Conservation (phyloP, 1,139 yeast genomes). For the Casaregolazyma suthepensis region DNA sequence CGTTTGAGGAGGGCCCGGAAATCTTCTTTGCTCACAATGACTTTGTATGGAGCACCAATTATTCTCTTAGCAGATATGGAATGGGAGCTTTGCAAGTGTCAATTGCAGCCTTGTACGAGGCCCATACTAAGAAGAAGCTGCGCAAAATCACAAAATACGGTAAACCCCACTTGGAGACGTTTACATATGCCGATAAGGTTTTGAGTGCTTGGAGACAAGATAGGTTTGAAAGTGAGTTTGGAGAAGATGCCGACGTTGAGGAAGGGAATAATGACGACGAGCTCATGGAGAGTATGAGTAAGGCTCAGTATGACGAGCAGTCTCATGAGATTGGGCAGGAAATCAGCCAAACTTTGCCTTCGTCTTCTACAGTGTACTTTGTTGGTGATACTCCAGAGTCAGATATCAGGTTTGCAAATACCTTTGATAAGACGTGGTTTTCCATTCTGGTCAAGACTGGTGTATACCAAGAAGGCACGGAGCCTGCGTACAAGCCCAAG, state of each 20-base stretch:
- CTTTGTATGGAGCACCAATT: constrained; percentile 84
- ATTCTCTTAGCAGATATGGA: constrained; percentile 72
- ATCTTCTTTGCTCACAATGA: constrained; percentile 85
- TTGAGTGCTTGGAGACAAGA: constrained; percentile 72
- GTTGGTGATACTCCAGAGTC: constrained; percentile 94
- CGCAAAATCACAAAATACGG: constrained; percentile 68
- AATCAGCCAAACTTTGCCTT: constrained; percentile 47
- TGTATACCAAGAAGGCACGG: constrained; percentile 74
- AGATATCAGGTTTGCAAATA: constrained; percentile 80
- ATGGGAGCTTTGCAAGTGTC: constrained; percentile 89
- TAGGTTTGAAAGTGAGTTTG: constrained; percentile 44
- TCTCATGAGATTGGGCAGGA: constrained; percentile 17
- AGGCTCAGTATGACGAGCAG: constrained; percentile 15
- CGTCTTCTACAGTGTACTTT: constrained; percentile 79
- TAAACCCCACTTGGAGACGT: constrained; percentile 80
- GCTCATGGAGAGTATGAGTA: constrained; percentile 23
- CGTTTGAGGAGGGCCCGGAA: constrained; percentile 70
- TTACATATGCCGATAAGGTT: constrained; percentile 71
- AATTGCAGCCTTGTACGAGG: constrained; percentile 72
- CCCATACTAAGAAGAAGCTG: constrained; percentile 72
- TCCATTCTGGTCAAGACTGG: constrained; percentile 84
- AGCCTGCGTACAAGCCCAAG: constrained; percentile 72
- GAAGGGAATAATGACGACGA: constrained; percentile 4
- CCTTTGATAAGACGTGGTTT: constrained; percentile 78
- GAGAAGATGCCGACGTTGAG: constrained; percentile 10